phyloP scores from a whole-genome alignment of 345 rosid genomes.

The Murraya koenigii region DNA sequence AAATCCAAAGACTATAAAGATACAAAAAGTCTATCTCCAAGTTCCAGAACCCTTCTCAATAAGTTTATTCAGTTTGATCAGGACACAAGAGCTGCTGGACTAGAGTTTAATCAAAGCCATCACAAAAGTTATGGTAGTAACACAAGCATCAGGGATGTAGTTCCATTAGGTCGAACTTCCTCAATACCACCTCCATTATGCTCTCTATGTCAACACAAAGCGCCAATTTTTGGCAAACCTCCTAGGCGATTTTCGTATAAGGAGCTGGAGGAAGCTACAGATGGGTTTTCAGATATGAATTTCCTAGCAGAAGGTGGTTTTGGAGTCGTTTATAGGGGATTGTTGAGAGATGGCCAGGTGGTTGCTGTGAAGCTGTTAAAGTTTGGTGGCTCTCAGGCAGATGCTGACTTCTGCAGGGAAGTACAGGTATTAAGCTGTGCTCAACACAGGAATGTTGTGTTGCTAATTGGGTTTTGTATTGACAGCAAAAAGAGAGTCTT shows the following conservation, averaged over 20 bases:
- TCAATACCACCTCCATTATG: slow-evolving; percentile 73
- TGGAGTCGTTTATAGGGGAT: slow-evolving; percentile 55
- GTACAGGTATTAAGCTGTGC: slow-evolving; percentile 73
- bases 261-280: slow-evolving; percentile 59
- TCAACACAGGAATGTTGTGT: slow-evolving; percentile 69
- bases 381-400: slow-evolving; percentile 44
- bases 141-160: slow-evolving; percentile 41
- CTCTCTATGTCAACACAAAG: slow-evolving; percentile 65
- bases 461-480: slow-evolving; percentile 62
- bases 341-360: slow-evolving; percentile 56
- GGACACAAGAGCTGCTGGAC: slow-evolving; percentile 21
- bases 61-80: slow-evolving; percentile 56
- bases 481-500: slow-evolving; percentile 51
- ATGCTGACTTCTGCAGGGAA: slow-evolving; percentile 71
- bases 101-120: slow-evolving; percentile 26
- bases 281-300: slow-evolving; percentile 54
- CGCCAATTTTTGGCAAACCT: slow-evolving; percentile 70
- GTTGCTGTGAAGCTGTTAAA: slow-evolving; percentile 69
- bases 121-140: slow-evolving; percentile 21
- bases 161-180: slow-evolving; percentile 52
- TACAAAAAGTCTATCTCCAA: slow-evolving; percentile 19
- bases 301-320: slow-evolving; percentile 68
- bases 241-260: slow-evolving; percentile 55
- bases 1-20: slow-evolving; percentile 16
- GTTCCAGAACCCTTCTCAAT: slow-evolving; percentile 42